Conservation (phyloP, 1,284 basidiomycete genomes). For the Anthracocystis walkeri region DNA sequence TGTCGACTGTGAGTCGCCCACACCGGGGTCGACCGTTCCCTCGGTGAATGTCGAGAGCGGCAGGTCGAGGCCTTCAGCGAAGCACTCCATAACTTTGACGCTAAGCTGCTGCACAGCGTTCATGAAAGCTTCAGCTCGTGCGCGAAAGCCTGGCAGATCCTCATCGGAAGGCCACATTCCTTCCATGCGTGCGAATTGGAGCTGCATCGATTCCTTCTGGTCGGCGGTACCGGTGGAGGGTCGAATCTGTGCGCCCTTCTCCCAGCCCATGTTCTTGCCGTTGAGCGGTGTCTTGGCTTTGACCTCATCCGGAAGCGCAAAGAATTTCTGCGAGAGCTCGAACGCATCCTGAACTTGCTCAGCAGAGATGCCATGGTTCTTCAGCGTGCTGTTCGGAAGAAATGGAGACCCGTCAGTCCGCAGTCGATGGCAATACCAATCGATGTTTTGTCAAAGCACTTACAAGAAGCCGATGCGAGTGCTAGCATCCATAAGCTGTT, state of each 20-base stretch:
- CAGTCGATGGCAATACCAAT: constrained; percentile 11
- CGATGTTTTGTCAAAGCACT: constrained; percentile 2
- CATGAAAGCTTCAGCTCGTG: constrained; percentile 74
- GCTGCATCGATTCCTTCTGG: constrained; percentile 72
- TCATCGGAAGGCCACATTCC: constrained; percentile 76
- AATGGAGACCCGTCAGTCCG: background rate
- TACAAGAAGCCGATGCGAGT: constrained; percentile 61
- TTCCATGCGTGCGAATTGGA: constrained; percentile 69
- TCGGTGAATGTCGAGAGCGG: constrained; percentile 70
- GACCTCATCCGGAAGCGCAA: constrained; percentile 73
- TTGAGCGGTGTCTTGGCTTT: constrained; percentile 75
- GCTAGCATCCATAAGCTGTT: constrained; percentile 54
- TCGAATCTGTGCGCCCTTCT: constrained; percentile 71
- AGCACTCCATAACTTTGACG: constrained; percentile 71
- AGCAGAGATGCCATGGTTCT: constrained; percentile 71
- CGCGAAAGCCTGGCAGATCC: constrained; percentile 74
- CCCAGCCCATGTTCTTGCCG: constrained; percentile 71
- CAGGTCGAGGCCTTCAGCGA: constrained; percentile 72
- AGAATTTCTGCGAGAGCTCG: constrained; percentile 73
- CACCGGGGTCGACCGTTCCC: constrained; percentile 52
- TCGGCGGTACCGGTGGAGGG: constrained; percentile 70
- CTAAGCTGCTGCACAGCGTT: constrained; percentile 73
- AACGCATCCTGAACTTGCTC: constrained; percentile 74
- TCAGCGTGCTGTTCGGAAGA: constrained; percentile 54
- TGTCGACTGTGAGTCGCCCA: constrained; percentile 73